Evolutionary conservation across 345 rosid genomes (phyloP).

Genomic region (Corchorus olitorius): DNA sequence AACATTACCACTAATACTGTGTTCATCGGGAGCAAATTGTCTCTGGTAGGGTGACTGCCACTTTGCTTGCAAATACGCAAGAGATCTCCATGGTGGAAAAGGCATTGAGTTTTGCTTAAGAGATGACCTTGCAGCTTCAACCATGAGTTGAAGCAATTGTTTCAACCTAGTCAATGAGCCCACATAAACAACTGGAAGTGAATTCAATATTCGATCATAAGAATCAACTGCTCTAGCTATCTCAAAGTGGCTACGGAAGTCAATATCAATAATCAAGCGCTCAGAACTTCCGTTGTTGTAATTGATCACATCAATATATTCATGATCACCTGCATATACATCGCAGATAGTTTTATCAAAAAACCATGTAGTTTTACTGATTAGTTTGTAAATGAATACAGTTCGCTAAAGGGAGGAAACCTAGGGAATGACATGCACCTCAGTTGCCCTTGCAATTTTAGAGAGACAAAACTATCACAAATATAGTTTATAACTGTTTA

Average conservation of each 20-base stretch:
- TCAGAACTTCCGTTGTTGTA: conserved; percentile 52
- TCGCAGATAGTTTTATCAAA: not conserved
- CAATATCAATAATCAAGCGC: conserved; percentile 79
- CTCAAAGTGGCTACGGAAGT: conserved; percentile 89
- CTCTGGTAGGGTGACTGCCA: conserved; percentile 78
- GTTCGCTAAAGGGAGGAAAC: not conserved
- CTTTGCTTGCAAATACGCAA: conserved; percentile 79
- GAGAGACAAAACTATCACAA: not conserved
- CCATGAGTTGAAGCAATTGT: conserved; percentile 87
- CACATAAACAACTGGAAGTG: conserved; percentile 74
- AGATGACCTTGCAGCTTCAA: conserved; percentile 76
- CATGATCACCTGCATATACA: conserved; percentile 75
- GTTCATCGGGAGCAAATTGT: conserved; percentile 43
- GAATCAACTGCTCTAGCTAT: conserved; percentile 93
- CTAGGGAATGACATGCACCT: not conserved
- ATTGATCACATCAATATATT: conserved; percentile 75
- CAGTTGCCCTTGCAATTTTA: not conserved
- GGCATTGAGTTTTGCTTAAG: conserved; percentile 96
- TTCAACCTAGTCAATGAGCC: conserved; percentile 65
- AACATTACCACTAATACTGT: conserved; percentile 26
- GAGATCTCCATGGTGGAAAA: conserved; percentile 95
- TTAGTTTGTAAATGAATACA: not conserved
- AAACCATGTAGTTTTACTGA: not conserved
- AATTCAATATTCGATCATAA: conserved; percentile 69
- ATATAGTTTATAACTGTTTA: not conserved